A percentile compares a stretch with the other conserved stretches of the same genome.
Evolutionary conservation across 805 yeast species (phyloP).

Genomic region (Hanseniaspora jakobsenii): DNA sequence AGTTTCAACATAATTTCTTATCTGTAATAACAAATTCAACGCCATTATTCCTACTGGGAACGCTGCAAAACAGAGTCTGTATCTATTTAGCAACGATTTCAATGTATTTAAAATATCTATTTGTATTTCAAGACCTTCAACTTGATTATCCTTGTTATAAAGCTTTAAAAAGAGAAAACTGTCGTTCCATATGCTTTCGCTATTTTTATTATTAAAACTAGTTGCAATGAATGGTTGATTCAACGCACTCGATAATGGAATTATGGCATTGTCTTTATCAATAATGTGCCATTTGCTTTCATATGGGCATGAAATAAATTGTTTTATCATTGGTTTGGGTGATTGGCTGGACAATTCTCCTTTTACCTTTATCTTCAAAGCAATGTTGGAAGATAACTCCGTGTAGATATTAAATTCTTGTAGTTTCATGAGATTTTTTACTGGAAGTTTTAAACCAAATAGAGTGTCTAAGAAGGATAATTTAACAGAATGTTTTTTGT

Average conservation of each 20-base stretch:
- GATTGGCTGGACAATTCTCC: background rate
- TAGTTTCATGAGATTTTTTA: constrained; percentile 16
- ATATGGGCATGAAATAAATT: constrained; percentile 47
- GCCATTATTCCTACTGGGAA: constrained; percentile 49
- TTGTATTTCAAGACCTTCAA: constrained; percentile 17
- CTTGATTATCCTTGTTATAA: constrained; percentile 20
- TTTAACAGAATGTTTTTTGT: too few species aligned
- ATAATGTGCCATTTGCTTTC: constrained; percentile 70
- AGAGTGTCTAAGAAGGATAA: background rate
- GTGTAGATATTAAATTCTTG: constrained; percentile 1
- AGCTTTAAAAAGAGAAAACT: too few species aligned
- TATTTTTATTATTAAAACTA: constrained; percentile 30
- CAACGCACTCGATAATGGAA: constrained; percentile 16
- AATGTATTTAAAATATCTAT: constrained; percentile 35
- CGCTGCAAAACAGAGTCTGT: constrained; percentile 61
- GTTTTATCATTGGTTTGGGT: constrained; percentile 58
- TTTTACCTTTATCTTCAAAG: constrained; percentile 7
- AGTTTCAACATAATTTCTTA: constrained; percentile 21
- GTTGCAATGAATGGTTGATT: constrained; percentile 9
- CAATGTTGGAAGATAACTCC: constrained; percentile 7
- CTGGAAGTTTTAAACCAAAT: constrained; percentile 14
- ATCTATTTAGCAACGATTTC: constrained; percentile 59
- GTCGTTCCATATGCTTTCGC: too few species aligned
- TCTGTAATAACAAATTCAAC: constrained; percentile 26
- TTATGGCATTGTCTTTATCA: constrained; percentile 33